Evolutionary conservation across 2,329 filamentous ascomycete genomes (phyloP).

Genomic region (Fusarium illudens): DNA sequence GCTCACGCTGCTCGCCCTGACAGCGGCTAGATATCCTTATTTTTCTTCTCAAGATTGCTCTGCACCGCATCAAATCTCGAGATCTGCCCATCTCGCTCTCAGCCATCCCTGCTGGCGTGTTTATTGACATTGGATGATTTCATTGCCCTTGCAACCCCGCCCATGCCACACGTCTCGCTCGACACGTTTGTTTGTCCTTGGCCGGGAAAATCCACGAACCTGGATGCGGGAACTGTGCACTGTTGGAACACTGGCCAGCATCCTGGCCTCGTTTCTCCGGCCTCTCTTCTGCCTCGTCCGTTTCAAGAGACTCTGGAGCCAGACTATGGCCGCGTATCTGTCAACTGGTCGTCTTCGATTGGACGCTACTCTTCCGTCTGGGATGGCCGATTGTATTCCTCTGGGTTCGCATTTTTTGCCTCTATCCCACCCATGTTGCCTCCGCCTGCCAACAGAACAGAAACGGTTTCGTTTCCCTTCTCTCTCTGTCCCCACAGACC

Average conservation of each 20-base stretch:
- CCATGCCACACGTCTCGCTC: constrained; percentile 11
- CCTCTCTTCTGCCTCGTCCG: background rate
- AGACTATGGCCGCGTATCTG: background rate
- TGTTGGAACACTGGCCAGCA: background rate
- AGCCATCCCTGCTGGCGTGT: constrained; percentile 30
- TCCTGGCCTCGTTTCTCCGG: background rate
- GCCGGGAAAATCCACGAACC: constrained; percentile 35
- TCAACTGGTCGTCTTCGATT: background rate
- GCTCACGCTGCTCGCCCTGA: background rate
- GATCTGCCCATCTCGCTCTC: constrained; percentile 36
- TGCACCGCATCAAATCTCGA: constrained; percentile 27
- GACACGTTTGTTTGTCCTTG: constrained; percentile 9
- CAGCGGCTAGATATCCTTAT: background rate
- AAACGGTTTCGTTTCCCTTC: constrained; percentile 15
- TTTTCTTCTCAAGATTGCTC: constrained; percentile 10
- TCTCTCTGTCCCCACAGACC: constrained; percentile 20
- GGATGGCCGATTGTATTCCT: background rate
- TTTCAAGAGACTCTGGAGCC: background rate
- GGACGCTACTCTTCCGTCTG: background rate
- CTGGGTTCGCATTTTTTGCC: background rate
- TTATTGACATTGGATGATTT: constrained; percentile 35
- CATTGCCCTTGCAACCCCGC: constrained; percentile 22
- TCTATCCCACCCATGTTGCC: background rate
- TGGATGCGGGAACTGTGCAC: constrained; percentile 34
- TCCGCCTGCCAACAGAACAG: constrained; percentile 17